Conservation (phyloP, 2,329 filamentous ascomycete species). For the Ceratocystis lukuohia region DNA sequence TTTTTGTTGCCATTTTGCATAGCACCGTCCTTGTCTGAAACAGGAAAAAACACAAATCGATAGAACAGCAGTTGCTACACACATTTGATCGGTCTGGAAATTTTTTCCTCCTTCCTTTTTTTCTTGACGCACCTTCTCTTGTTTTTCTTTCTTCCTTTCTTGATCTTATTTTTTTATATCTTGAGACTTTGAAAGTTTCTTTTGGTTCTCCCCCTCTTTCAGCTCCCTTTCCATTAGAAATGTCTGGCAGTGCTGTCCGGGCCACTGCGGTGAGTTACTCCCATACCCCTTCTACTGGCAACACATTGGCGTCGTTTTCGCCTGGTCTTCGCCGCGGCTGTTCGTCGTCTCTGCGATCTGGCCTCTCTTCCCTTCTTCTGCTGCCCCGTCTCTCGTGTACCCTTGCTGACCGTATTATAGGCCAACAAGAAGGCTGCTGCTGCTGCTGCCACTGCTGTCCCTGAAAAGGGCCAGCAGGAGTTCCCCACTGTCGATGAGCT, state of each 20-base stretch:
- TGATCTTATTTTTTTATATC: neutral
- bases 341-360: neutral
- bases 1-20: neutral
- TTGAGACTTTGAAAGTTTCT: constrained; percentile 10
- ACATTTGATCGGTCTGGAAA: neutral
- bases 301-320: neutral
- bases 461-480: constrained; percentile 10
- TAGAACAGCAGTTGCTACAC: neutral
- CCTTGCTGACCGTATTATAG: constrained; percentile 14
- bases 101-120: constrained; percentile 3
- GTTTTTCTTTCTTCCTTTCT: constrained; percentile 9
- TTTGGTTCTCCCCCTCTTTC: constrained; percentile 10
- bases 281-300: neutral
- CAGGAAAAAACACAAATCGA: neutral
- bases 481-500: constrained; percentile 36
- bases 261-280: constrained; percentile 8
- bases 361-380: constrained; percentile 5
- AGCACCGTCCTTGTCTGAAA: neutral
- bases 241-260: constrained; percentile 11
- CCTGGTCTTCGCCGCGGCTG: neutral
- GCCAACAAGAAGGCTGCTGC: constrained; percentile 12
- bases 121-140: constrained; percentile 8
- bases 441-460: neutral
- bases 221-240: constrained; percentile 12
- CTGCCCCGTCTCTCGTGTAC: neutral